phyloP scores from a whole-genome alignment of 75 land plant genomes.

The Cunninghamia lanceolata region DNA sequence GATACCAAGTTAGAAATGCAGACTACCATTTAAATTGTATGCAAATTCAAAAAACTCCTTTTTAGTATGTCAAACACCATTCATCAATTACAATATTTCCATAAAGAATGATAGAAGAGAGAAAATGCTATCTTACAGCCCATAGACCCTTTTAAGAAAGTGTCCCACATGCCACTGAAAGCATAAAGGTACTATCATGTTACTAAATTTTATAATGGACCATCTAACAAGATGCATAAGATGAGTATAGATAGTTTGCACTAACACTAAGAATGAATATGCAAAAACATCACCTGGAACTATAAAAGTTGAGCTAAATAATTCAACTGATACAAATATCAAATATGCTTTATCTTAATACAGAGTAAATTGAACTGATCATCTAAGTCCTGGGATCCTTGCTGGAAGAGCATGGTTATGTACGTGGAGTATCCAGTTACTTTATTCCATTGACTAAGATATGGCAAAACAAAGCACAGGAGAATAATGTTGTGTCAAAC shows the following conservation, averaged over 20 bases:
- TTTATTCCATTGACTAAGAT: background rate
- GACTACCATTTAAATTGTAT: background rate
- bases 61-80: background rate
- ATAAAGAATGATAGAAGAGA: background rate
- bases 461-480: background rate
- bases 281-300: background rate
- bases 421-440: background rate
- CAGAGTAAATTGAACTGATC: background rate
- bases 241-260: background rate
- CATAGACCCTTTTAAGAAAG: background rate
- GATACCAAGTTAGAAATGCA: background rate
- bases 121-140: background rate
- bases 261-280: background rate
- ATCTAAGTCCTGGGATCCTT: background rate
- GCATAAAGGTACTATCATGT: background rate
- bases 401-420: background rate
- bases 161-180: background rate
- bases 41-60: background rate
- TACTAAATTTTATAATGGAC: conserved; percentile 46
- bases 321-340: background rate
- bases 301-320: conserved; percentile 4
- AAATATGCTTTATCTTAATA: background rate
- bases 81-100: background rate
- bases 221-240: conserved; percentile 45
- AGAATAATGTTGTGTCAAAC: background rate